Evolutionary conservation across 2,329 filamentous ascomycete genomes (phyloP).

Genomic region (Neodidymelliopsis sp.): DNA sequence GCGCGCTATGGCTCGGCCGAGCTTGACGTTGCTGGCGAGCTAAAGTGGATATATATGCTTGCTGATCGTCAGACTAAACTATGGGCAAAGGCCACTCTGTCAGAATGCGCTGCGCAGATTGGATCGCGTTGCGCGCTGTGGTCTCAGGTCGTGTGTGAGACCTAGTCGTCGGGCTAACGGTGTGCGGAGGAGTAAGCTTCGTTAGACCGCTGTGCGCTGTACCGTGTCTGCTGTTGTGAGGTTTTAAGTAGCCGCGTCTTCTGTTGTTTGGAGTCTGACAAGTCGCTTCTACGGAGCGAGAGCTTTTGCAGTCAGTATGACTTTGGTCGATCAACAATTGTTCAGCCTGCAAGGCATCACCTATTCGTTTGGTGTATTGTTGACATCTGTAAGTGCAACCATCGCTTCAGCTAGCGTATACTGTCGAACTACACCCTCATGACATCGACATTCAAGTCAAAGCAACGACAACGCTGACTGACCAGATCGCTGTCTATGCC

Average conservation of each 20-base stretch:
- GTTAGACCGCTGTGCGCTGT: no score
- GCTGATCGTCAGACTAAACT: conserved; percentile 5
- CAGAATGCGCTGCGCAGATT: neutral
- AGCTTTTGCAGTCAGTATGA: neutral
- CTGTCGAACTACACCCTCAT: neutral
- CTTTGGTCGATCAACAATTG: conserved; percentile 13
- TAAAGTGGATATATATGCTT: conserved; percentile 1
- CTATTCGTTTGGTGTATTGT: conserved; percentile 17
- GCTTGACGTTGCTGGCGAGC: neutral
- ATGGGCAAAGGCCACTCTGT: neutral
- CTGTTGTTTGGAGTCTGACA: no score
- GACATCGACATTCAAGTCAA: conserved; percentile 15
- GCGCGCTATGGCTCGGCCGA: conserved; percentile 9
- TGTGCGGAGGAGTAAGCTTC: no score
- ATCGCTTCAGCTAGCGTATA: no score
- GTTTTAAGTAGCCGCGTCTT: no score
- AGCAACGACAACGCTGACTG: neutral
- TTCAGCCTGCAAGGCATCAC: conserved; percentile 21
- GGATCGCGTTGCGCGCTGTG: neutral
- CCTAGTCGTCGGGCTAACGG: no score
- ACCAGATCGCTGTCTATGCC: conserved; percentile 24
- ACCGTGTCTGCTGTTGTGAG: no score
- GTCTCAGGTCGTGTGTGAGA: neutral
- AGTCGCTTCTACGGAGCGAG: neutral
- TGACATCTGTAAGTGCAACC: conserved; percentile 24